phyloP scores from a whole-genome alignment of 2,329 filamentous ascomycete species.

The Pseudovirgaria hyperparasitica region DNA sequence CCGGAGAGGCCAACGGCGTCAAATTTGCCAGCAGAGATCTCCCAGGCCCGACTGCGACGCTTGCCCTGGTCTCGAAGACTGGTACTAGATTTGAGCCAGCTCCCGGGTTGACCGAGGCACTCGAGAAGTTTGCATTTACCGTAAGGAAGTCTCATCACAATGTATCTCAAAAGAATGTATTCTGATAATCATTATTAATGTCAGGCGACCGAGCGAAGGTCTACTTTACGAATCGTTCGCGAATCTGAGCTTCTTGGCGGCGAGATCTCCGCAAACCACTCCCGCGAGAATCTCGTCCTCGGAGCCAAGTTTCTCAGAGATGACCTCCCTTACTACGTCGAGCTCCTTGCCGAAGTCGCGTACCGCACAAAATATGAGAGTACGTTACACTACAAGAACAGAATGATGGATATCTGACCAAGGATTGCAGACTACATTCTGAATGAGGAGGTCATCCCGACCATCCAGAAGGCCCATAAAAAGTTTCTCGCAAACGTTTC shows the following conservation, averaged over 20 bases:
- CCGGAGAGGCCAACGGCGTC: constrained; percentile 72
- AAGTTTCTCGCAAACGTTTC: constrained; percentile 49
- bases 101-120: constrained; percentile 77
- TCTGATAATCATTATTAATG: constrained; percentile 18
- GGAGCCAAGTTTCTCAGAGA: constrained; percentile 91
- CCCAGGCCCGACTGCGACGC: constrained; percentile 75
- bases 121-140: constrained; percentile 97
- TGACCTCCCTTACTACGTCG: constrained; percentile 94
- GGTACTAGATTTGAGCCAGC: constrained; percentile 85
- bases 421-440: constrained; percentile 63
- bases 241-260: constrained; percentile 92
- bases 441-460: constrained; percentile 70
- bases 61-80: constrained; percentile 86
- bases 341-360: constrained; percentile 86
- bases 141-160: constrained; percentile 34
- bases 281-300: constrained; percentile 83
- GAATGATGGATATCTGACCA: constrained; percentile 5
- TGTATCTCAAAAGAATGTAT: constrained; percentile 6
- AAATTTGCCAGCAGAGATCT: constrained; percentile 89
- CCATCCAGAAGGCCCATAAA: constrained; percentile 68
- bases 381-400: constrained; percentile 22
- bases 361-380: constrained; percentile 73
- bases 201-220: constrained; percentile 76
- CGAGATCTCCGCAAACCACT: constrained; percentile 76
- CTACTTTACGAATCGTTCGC: constrained; percentile 82